These are phyloP conservation scores for Diaporthe citrichinensis DNA, from an alignment of 2,329 filamentous ascomycete genomes.

Conservation along the genomic window DNA sequence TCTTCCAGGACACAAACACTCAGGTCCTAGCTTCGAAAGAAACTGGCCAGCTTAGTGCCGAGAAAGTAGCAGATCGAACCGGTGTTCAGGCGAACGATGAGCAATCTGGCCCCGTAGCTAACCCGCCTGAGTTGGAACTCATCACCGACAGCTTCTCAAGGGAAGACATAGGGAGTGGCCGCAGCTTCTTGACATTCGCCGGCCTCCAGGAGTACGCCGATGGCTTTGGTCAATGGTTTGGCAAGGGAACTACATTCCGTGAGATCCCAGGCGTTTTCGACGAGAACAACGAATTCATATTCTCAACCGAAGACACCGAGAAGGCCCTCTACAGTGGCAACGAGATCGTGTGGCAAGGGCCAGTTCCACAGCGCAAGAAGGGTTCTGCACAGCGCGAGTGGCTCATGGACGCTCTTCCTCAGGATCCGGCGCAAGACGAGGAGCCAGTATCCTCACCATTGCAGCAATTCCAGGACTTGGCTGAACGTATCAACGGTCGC, in stretches of 20 bases:
- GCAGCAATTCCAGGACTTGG: background rate
- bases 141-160: slow-evolving; percentile 22
- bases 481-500: background rate
- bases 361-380: background rate
- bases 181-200: slow-evolving; percentile 7
- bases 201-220: slow-evolving; percentile 21
- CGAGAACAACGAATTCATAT: slow-evolving; percentile 8
- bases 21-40: background rate
- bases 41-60: background rate
- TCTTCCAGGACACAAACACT: background rate
- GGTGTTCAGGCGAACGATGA: background rate
- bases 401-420: background rate
- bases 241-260: background rate
- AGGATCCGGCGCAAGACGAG: background rate
- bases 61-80: background rate
- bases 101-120: background rate
- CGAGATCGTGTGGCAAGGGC: background rate
- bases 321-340: slow-evolving; percentile 4
- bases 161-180: slow-evolving; percentile 12
- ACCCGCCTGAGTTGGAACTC: slow-evolving; percentile 4
- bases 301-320: background rate
- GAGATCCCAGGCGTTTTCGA: slow-evolving; percentile 31
- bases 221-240: slow-evolving; percentile 20
- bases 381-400: background rate
- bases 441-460: background rate